These are phyloP conservation scores for Saccharomycopsis fodiens DNA, from an alignment of 805 yeast genomes.

Conservation along the genomic window DNA sequence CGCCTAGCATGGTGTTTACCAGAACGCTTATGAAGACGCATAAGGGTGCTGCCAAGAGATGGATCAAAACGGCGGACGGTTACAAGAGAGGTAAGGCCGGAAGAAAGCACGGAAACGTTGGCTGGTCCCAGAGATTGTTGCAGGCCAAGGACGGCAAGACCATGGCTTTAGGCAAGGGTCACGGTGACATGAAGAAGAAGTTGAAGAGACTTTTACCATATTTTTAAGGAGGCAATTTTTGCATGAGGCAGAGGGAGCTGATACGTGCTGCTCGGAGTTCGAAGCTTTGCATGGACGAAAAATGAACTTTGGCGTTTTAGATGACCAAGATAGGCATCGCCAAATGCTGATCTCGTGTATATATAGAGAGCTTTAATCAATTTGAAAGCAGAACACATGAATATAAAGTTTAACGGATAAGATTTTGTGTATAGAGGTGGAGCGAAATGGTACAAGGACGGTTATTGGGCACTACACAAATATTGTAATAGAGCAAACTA, in stretches of 20 bases:
- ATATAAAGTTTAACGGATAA: too few species aligned
- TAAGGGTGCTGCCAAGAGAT: constrained; percentile 81
- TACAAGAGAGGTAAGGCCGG: constrained; percentile 69
- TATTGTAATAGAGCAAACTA: too few species aligned
- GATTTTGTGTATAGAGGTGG: too few species aligned
- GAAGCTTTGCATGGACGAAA: too few species aligned
- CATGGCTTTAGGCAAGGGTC: constrained; percentile 40
- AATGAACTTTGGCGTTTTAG: too few species aligned
- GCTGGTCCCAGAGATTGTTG: constrained; percentile 63
- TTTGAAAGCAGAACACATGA: too few species aligned
- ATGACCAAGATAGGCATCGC: too few species aligned
- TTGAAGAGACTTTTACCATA: constrained; percentile 48
- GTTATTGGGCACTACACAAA: too few species aligned
- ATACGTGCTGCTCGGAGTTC: too few species aligned
- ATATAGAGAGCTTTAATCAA: too few species aligned
- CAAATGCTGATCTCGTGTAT: too few species aligned
- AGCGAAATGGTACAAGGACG: neutral
- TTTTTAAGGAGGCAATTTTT: constrained; percentile 22
- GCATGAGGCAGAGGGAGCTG: too few species aligned
- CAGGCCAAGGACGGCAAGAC: constrained; percentile 54
- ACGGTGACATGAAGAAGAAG: constrained; percentile 50
- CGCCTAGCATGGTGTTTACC: constrained; percentile 5
- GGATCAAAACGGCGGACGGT: constrained; percentile 66
- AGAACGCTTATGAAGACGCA: constrained; percentile 56
- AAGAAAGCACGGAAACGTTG: constrained; percentile 87